Percentiles rank a stretch among this genome's conserved stretches.
These are phyloP conservation scores for Talaromyces nanjingensis DNA, from an alignment of 495 filamentous ascomycete species.

Conservation along the genomic window DNA sequence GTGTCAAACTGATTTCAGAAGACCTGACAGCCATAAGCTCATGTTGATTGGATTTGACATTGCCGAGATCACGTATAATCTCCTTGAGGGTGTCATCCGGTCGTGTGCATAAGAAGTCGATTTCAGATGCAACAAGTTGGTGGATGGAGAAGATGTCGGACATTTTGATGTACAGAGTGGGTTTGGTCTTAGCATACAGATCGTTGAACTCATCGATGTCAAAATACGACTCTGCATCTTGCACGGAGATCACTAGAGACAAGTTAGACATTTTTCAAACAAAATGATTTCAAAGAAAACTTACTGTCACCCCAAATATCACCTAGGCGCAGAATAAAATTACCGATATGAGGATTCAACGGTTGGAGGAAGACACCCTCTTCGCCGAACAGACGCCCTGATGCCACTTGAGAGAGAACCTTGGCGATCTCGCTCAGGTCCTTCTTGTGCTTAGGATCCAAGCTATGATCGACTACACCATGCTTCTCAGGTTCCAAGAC, in stretches of 20 bases:
- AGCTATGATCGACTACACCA: conserved; percentile 78
- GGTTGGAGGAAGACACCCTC: conserved; percentile 96
- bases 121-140: conserved; percentile 72
- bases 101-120: conserved; percentile 64
- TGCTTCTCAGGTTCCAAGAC: conserved; percentile 79
- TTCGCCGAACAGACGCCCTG: conserved; percentile 79
- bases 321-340: conserved; percentile 73
- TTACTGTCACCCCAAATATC: conserved; percentile 63
- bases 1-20: conserved; percentile 83
- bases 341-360: conserved; percentile 80
- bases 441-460: conserved; percentile 86
- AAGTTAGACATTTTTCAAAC: conserved; percentile 17
- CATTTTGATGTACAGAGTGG: conserved; percentile 98
- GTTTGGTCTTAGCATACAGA: conserved; percentile 89
- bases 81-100: conserved; percentile 87
- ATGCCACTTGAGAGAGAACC: conserved; percentile 78
- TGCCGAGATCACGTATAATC: conserved; percentile 86
- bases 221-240: conserved; percentile 81
- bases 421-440: conserved; percentile 89
- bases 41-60: conserved; percentile 88
- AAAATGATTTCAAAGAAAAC: conserved; percentile 16
- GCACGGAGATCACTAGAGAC: conserved; percentile 66
- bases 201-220: conserved; percentile 99
- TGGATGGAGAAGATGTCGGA: conserved; percentile 96
- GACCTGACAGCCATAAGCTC: conserved; percentile 83